Evolutionary conservation across 257 asterid species (phyloP).

Genomic region (Solanum commersonii): DNA sequence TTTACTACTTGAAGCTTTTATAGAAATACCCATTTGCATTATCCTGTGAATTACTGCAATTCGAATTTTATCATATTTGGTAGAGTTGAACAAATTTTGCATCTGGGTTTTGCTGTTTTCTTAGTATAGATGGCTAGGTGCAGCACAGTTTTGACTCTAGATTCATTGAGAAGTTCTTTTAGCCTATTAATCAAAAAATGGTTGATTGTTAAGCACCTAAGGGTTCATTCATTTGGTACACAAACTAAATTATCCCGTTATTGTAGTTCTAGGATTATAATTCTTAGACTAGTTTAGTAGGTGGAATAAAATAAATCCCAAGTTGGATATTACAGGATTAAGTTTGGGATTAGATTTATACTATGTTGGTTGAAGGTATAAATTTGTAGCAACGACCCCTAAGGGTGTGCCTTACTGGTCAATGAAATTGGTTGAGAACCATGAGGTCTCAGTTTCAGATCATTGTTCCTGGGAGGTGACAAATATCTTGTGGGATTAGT

Average conservation of each 20-base stretch:
- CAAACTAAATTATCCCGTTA: neutral
- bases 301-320: neutral
- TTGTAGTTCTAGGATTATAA: neutral
- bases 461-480: neutral
- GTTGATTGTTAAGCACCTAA: neutral
- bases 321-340: neutral
- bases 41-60: neutral
- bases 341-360: neutral
- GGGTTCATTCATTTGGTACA: neutral
- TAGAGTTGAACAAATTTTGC: neutral
- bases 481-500: neutral
- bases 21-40: neutral
- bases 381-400: neutral
- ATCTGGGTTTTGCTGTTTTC: neutral
- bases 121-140: neutral
- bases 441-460: neutral
- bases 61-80: neutral
- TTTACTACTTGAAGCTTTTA: neutral
- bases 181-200: neutral
- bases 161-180: neutral
- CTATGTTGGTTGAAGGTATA: neutral
- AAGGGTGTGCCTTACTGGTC: neutral
- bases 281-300: neutral
- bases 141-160: neutral
- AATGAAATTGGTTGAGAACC: neutral